Conservation (phyloP, 108 stramenopile genomes). For the Hondaea fermentalgiana region DNA sequence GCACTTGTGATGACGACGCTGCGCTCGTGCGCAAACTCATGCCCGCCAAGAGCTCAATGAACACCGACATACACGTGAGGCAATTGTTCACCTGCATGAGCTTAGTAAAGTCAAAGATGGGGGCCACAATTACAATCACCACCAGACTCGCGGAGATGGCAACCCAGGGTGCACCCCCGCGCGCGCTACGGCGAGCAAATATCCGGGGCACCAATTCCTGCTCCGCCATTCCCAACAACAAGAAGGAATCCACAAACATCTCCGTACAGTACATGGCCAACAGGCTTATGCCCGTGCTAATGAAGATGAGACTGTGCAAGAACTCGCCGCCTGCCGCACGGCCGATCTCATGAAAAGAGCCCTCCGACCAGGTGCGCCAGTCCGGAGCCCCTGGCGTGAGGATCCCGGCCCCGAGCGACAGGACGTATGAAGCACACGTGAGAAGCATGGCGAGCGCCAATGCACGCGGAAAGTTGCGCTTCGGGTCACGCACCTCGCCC, state of each 20-base stretch:
- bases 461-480: background rate
- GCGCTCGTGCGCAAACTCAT: background rate
- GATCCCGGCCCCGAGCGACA: background rate
- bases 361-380: background rate
- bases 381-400: background rate
- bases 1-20: background rate
- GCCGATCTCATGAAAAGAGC: background rate
- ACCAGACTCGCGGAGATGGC: background rate
- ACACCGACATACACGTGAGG: background rate
- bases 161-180: background rate
- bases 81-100: constrained; percentile 17
- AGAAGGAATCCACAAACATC: background rate
- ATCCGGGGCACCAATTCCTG: background rate
- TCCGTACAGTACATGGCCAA: constrained; percentile 14
- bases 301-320: background rate
- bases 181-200: background rate
- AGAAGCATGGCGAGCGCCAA: background rate
- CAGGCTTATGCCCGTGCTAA: background rate
- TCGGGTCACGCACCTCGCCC: background rate
- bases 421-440: background rate
- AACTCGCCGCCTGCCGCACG: background rate
- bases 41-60: background rate
- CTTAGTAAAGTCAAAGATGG: background rate
- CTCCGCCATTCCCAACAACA: constrained; percentile 1
- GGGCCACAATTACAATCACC: background rate